Evolutionary conservation across 371 early-diverging fungal genomes (phyloP).

Genomic region (Mucor saturninus): DNA sequence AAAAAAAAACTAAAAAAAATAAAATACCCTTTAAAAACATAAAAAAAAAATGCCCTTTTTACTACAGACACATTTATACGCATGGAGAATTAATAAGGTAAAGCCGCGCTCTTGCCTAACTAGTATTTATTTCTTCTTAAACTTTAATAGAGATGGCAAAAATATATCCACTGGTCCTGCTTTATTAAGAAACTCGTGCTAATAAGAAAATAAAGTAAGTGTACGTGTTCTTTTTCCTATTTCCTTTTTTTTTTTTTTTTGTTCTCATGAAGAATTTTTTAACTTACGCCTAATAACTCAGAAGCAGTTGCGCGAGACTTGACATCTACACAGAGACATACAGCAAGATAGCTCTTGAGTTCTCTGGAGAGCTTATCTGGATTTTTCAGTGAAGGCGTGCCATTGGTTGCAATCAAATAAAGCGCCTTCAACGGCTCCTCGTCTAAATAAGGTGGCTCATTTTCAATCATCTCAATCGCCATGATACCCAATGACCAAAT

Average conservation of each 20-base stretch:
- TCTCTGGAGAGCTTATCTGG: slow-evolving; percentile 80
- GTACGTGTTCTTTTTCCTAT: background rate
- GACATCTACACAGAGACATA: slow-evolving; percentile 91
- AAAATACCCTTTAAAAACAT: background rate
- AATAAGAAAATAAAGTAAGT: background rate
- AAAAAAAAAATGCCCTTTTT: background rate
- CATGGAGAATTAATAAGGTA: background rate
- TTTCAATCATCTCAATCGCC: slow-evolving; percentile 98
- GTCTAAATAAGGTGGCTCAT: slow-evolving; percentile 96
- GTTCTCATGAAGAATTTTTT: background rate
- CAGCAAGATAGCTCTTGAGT: slow-evolving; percentile 85
- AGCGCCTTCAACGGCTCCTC: slow-evolving; percentile 94
- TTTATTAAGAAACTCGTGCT: slow-evolving; percentile 51
- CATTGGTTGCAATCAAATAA: slow-evolving; percentile 95
- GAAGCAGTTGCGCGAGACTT: slow-evolving; percentile 80
- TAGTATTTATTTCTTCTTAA: slow-evolving; percentile 25
- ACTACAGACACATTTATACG: no score
- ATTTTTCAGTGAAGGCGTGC: slow-evolving; percentile 89
- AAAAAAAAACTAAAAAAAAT: background rate
- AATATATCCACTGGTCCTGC: slow-evolving; percentile 39
- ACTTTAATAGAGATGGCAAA: slow-evolving; percentile 34
- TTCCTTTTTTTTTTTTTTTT: no score
- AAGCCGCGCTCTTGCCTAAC: background rate
- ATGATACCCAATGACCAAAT: slow-evolving; percentile 94
- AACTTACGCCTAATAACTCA: slow-evolving; percentile 72